Conservation (phyloP, 371 early-diverging fungal genomes). For the Neoconidiobolus thromboides region DNA sequence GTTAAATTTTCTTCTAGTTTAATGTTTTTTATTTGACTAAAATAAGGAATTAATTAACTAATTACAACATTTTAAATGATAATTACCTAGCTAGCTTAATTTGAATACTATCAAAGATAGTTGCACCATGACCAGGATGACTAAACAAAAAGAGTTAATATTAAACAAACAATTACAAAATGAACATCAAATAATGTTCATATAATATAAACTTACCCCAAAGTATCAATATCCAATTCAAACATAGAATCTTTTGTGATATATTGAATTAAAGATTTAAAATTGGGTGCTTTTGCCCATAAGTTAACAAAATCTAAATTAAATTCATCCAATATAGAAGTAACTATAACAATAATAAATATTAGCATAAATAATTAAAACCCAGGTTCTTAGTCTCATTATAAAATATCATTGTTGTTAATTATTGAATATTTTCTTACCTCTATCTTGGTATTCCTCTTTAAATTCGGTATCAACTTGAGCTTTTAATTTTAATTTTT, state of each 20-base stretch:
- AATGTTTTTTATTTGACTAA: background rate
- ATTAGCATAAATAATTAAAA: background rate
- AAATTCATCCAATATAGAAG: background rate
- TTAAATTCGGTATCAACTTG: background rate
- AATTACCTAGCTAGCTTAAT: background rate
- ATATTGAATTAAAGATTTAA: background rate
- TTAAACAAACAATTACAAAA: no score
- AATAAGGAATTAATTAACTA: background rate
- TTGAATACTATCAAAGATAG: background rate
- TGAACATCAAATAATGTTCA: background rate
- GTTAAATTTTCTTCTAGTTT: background rate
- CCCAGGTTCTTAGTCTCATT: no score
- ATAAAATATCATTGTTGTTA: no score
- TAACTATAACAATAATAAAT: background rate
- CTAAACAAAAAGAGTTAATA: background rate
- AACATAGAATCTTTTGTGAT: background rate
- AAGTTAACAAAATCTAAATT: background rate
- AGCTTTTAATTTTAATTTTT: background rate
- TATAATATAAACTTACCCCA: background rate
- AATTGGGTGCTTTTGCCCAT: background rate
- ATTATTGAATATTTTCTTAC: background rate
- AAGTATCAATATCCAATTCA: background rate
- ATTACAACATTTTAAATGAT: background rate
- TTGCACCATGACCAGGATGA: conserved; percentile 5
- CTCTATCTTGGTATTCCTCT: background rate